Percentiles rank a stretch among this genome's conserved stretches.
These are phyloP conservation scores for Bretschneidera sinensis DNA, from an alignment of 345 rosid genomes.

Conservation along the genomic window DNA sequence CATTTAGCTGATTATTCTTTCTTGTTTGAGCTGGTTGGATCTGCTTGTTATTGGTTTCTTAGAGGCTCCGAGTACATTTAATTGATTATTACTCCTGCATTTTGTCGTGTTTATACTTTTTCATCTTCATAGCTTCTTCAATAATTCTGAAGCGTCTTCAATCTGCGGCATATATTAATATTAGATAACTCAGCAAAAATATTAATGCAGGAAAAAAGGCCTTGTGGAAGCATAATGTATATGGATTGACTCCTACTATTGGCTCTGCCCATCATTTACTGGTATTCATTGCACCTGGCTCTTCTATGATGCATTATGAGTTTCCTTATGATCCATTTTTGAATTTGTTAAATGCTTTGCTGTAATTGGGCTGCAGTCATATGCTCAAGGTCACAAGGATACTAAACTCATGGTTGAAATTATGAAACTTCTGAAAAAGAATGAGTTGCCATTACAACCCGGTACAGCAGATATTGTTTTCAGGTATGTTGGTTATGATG, in stretches of 20 bases:
- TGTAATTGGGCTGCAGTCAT: conserved; percentile 37
- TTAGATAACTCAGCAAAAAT: not conserved
- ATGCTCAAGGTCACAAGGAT: conserved; percentile 62
- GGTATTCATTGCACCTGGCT: conserved; percentile 34
- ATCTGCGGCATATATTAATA: not conserved
- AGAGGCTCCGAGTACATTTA: not conserved
- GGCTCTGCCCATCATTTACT: conserved; percentile 76
- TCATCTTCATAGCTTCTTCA: not conserved
- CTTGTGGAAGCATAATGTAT: conserved; percentile 74
- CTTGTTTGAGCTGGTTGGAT: conserved; percentile 2
- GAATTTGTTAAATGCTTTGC: conserved; percentile 3
- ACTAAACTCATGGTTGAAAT: conserved; percentile 58
- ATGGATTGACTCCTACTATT: conserved; percentile 66
- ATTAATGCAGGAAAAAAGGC: conserved; percentile 65
- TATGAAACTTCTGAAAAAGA: conserved; percentile 56
- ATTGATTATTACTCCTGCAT: not conserved
- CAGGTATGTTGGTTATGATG: conserved; percentile 36
- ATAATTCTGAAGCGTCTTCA: not conserved
- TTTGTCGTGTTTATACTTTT: conserved; percentile 9
- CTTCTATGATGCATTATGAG: conserved; percentile 3
- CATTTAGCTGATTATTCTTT: not conserved
- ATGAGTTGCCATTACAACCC: conserved; percentile 58
- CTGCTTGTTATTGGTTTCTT: conserved; percentile 3
- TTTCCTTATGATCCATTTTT: conserved; percentile 9
- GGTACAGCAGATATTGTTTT: conserved; percentile 79